Evolutionary conservation across 2,329 filamentous ascomycete genomes (phyloP).

Genomic region (Stemphylium vesicarium): DNA sequence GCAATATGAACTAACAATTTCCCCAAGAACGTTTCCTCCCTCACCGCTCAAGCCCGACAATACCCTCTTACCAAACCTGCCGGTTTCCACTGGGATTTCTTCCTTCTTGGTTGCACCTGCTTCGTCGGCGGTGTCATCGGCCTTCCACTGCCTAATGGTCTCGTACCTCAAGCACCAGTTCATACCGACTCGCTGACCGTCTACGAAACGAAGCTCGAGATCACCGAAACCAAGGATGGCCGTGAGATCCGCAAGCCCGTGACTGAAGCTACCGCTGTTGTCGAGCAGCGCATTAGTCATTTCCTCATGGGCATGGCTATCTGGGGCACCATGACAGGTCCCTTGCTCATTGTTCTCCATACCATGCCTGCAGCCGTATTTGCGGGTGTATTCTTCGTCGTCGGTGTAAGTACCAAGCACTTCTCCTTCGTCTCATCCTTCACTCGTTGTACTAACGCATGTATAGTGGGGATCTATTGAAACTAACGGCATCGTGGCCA

Average conservation of each 20-base stretch:
- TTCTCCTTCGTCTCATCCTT: not conserved
- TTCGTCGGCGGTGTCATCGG: constrained; percentile 60
- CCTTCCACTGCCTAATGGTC: constrained; percentile 61
- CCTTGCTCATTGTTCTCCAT: constrained; percentile 57
- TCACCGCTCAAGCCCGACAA: constrained; percentile 59
- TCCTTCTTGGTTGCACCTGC: constrained; percentile 61
- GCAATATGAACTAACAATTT: not conserved
- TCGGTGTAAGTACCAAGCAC: constrained; percentile 50
- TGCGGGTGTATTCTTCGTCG: constrained; percentile 62
- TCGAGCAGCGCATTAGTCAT: constrained; percentile 61
- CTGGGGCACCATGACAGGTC: constrained; percentile 62
- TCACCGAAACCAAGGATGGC: constrained; percentile 51
- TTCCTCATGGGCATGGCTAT: constrained; percentile 62
- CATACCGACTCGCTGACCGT: constrained; percentile 61
- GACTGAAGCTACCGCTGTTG: constrained; percentile 54
- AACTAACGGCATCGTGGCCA: constrained; percentile 58
- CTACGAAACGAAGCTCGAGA: constrained; percentile 40
- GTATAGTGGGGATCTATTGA: constrained; percentile 51
- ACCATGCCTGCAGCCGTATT: constrained; percentile 61
- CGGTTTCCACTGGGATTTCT: constrained; percentile 65
- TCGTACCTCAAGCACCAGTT: constrained; percentile 62
- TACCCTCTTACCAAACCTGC: constrained; percentile 62
- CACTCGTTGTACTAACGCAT: not conserved
- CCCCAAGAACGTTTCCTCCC: constrained; percentile 56
- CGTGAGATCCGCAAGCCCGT: constrained; percentile 54